Conservation (phyloP, 768 basidiomycete genomes). For the Russula sp. region DNA sequence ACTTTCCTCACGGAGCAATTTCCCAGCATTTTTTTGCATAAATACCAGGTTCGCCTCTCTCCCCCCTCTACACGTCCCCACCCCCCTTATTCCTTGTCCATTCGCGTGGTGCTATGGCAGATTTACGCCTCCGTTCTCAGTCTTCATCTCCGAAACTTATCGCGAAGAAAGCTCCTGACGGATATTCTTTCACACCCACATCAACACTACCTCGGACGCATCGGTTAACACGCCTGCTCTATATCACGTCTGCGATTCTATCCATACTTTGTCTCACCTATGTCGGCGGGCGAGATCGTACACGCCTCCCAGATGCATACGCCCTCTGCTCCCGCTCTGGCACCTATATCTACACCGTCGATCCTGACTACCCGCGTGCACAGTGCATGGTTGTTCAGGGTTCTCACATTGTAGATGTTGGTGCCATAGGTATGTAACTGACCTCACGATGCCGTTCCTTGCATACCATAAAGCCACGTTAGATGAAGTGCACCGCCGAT, state of each 20-base stretch:
- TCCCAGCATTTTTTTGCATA: slow-evolving; percentile 20
- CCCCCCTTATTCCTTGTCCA: slow-evolving; percentile 5
- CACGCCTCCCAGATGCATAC: slow-evolving; percentile 33
- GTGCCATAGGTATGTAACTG: slow-evolving; percentile 44
- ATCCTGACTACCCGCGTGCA: slow-evolving; percentile 40
- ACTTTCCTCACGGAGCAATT: slow-evolving; percentile 18
- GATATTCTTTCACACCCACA: background rate
- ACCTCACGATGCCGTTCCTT: background rate
- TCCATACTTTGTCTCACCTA: slow-evolving; percentile 21
- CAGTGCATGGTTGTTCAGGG: slow-evolving; percentile 60
- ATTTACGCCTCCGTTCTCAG: slow-evolving; percentile 21
- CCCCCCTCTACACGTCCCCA: background rate
- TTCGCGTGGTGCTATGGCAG: slow-evolving; percentile 12
- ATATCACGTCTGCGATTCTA: slow-evolving; percentile 22
- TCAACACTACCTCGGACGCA: slow-evolving; percentile 1
- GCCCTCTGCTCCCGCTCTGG: slow-evolving; percentile 54
- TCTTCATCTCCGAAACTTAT: slow-evolving; percentile 16
- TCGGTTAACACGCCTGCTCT: slow-evolving; percentile 10
- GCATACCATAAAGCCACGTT: slow-evolving; percentile 10
- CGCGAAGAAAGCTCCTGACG: background rate
- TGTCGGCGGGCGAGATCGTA: background rate
- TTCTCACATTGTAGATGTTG: slow-evolving; percentile 44
- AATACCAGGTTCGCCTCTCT: slow-evolving; percentile 18
- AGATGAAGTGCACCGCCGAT: slow-evolving; percentile 40
- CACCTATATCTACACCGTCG: slow-evolving; percentile 59